These are phyloP conservation scores for Huntiella bhutanensis DNA, from an alignment of 2,329 filamentous ascomycete species.

Conservation along the genomic window DNA sequence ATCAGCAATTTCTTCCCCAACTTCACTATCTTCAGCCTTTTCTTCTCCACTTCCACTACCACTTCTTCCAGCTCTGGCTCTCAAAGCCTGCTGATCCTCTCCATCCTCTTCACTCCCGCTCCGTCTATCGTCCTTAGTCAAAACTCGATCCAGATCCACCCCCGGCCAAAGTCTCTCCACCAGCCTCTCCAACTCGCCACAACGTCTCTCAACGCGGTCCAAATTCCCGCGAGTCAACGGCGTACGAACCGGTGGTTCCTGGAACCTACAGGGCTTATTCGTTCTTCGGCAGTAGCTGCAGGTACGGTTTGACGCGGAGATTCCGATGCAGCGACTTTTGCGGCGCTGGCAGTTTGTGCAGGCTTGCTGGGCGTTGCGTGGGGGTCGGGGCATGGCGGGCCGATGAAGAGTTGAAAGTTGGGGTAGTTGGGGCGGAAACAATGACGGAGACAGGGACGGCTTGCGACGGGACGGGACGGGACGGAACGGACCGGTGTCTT, in stretches of 20 bases:
- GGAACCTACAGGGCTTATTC: slow-evolving; percentile 18
- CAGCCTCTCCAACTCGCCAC: slow-evolving; percentile 10
- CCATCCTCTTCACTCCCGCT: background rate
- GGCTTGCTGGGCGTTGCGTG: slow-evolving; percentile 7
- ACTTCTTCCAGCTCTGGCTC: background rate
- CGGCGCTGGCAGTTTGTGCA: slow-evolving; percentile 14
- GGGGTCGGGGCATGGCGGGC: slow-evolving; percentile 13
- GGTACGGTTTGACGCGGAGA: slow-evolving; percentile 9
- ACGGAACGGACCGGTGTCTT: too few relatives aligned
- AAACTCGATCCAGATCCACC: slow-evolving; percentile 13
- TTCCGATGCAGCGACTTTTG: slow-evolving; percentile 14
- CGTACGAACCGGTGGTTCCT: slow-evolving; percentile 18
- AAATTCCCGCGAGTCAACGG: slow-evolving; percentile 20
- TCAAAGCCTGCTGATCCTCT: background rate
- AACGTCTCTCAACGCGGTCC: slow-evolving; percentile 16
- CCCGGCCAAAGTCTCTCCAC: slow-evolving; percentile 16
- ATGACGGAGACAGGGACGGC: too few relatives aligned
- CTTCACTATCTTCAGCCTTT: background rate
- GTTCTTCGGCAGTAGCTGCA: slow-evolving; percentile 17
- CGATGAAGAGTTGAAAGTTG: background rate
- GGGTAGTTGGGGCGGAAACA: too few relatives aligned
- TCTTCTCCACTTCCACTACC: background rate
- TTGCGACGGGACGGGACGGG: too few relatives aligned
- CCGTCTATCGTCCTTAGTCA: background rate
- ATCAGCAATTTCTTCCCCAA: slow-evolving; percentile 6